Conservation (phyloP, 441 rosid genomes). For the Corymbia calophylla region DNA sequence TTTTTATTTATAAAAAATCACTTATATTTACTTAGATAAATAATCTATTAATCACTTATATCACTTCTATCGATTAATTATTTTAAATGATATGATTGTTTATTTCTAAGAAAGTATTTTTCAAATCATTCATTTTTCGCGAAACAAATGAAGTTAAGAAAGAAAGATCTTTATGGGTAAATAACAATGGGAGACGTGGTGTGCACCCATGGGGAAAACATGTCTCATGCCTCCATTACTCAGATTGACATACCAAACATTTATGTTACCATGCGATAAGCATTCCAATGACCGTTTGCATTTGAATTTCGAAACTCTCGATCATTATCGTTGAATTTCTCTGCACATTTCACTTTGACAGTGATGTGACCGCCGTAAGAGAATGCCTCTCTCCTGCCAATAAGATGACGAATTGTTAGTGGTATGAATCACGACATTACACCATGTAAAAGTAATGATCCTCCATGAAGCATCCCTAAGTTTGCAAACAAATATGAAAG, state of each 20-base stretch:
- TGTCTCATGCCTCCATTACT: neutral
- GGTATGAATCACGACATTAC: neutral
- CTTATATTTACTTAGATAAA: neutral
- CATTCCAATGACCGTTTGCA: neutral
- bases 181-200: neutral
- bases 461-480: neutral
- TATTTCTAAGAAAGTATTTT: neutral
- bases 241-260: neutral
- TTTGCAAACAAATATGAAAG: neutral
- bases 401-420: neutral
- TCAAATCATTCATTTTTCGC: rapidly evolving
- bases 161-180: rapidly evolving
- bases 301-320: neutral
- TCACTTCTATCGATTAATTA: neutral
- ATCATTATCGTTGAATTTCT: neutral
- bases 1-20: neutral
- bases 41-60: rapidly evolving
- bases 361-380: neutral
- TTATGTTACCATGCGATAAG: rapidly evolving
- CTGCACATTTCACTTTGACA: too few relatives aligned
- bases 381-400: neutral
- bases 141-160: rapidly evolving
- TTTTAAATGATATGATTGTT: neutral
- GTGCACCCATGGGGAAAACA: neutral
- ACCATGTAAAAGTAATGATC: neutral